Evolutionary conservation across 192 early-diverging fungal species (phyloP), one percentile per base, ranked within the genome.

Genomic region (Geranomyces michiganensis): DNA sequence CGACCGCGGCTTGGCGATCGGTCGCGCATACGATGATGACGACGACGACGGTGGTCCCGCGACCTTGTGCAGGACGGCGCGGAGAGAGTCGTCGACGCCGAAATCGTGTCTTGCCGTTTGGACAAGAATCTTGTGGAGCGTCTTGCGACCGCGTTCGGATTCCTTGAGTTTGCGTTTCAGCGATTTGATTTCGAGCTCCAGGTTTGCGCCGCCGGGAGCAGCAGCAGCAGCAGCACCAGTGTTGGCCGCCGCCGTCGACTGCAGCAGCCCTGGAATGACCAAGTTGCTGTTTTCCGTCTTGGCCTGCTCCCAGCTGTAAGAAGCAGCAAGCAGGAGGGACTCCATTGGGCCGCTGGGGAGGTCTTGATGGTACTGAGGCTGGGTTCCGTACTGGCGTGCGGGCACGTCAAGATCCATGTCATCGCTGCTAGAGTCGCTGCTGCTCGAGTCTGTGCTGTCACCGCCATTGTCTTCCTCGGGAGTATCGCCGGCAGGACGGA

Each of bases 61-160:
- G 45, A 22, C 22, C 0, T 46, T 65, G 70, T 19, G 26, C 14
- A 65, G 41, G 15, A 65, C 65, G 15, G n/a, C 49, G 17, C 72
- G 59, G 56, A 65, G 70, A 44, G 26, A 45, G 17, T 70, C 47
- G 61, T 78, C 77, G 19, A 68, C 51, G 17, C 62, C 33, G 26
- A 29, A 45, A 44, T 73, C 71, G 36, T 74, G 69, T 14, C 13
- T 13, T 9, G 53, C 19, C 24, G 60, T 61, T 29, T 63, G 64
- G 8, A 64, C 70, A 24, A 72, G 46, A 41, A 79, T 70, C 48
- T 72, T 65, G 65, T 65, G 46, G 15, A 79, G 46, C 22, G 69
- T 67, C 49, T 79, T 79, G 8, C 73, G 77, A 32, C 60, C 24
- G 3, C 46, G 58, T 47, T 79, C 77, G 19, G 70, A 71, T 30